Evolutionary conservation across 192 early-diverging fungal genomes (phyloP).

Genomic region (Podila epigama): DNA sequence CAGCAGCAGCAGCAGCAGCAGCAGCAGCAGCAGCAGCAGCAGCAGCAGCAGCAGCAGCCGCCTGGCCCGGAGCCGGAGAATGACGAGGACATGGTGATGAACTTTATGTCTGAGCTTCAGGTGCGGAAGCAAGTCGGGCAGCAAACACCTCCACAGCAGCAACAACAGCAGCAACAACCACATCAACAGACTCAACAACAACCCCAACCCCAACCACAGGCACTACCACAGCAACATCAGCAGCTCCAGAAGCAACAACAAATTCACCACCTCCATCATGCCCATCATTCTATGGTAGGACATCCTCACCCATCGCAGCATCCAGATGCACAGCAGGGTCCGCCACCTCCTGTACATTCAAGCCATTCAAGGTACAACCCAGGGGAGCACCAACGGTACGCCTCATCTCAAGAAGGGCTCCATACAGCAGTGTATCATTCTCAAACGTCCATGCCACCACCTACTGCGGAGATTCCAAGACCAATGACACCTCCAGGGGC

Average conservation of each 20-base stretch:
- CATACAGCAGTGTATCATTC: background rate
- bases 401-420: background rate
- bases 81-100: conserved; percentile 31
- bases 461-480: background rate
- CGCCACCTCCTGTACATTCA: too few relatives aligned
- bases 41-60: conserved; percentile 14
- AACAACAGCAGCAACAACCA: conserved; percentile 5
- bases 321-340: background rate
- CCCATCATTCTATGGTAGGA: background rate
- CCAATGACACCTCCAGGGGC: background rate
- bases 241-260: background rate
- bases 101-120: conserved; percentile 42
- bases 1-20: conserved; percentile 22
- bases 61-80: conserved; percentile 17
- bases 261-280: background rate
- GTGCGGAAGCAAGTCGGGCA: conserved; percentile 12
- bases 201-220: background rate
- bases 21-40: conserved; percentile 9
- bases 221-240: background rate
- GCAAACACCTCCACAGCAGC: conserved; percentile 9
- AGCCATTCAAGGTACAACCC: too few relatives aligned
- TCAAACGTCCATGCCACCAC: background rate
- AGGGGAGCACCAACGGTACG: background rate
- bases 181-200: conserved; percentile 8
- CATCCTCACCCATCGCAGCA: background rate